Evolutionary conservation across 2,329 filamentous ascomycete genomes (phyloP).

Genomic region (Samsoniella hepiali): DNA sequence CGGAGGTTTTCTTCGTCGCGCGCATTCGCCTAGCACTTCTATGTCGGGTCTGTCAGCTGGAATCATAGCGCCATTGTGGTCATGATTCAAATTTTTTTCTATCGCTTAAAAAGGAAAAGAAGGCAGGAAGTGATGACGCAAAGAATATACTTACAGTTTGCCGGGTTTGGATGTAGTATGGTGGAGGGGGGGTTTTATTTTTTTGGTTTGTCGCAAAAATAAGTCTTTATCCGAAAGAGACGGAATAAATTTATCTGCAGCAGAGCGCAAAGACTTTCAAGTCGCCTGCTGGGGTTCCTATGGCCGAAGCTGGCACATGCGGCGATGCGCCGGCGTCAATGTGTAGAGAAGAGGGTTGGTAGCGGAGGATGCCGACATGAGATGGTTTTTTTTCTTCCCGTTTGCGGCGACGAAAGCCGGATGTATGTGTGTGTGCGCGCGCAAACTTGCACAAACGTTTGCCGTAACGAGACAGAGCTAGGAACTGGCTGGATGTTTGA

Average conservation of each 20-base stretch:
- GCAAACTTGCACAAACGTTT: no score
- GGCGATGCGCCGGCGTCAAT: constrained; percentile 33
- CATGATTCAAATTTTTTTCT: neutral
- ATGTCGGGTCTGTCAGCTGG: neutral
- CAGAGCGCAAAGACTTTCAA: constrained; percentile 65
- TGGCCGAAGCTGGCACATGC: constrained; percentile 42
- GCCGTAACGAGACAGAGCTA: no score
- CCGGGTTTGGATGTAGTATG: neutral
- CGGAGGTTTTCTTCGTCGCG: neutral
- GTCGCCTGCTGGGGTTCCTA: constrained; percentile 55
- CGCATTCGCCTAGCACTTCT: constrained; percentile 4
- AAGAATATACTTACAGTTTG: neutral
- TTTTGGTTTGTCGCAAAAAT: neutral
- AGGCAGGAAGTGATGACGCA: no score
- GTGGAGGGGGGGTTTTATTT: neutral
- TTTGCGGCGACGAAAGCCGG: neutral
- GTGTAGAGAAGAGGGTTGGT: constrained; percentile 19
- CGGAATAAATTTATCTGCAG: constrained; percentile 36
- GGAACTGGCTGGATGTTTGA: neutral
- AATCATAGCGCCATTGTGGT: neutral
- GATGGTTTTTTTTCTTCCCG: neutral
- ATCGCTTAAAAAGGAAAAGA: no score
- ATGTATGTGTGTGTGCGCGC: no score
- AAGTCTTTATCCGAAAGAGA: constrained; percentile 33
- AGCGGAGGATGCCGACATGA: constrained; percentile 22